Conservation (phyloP, 1,284 basidiomycete species). For the Ustilago sp. region DNA sequence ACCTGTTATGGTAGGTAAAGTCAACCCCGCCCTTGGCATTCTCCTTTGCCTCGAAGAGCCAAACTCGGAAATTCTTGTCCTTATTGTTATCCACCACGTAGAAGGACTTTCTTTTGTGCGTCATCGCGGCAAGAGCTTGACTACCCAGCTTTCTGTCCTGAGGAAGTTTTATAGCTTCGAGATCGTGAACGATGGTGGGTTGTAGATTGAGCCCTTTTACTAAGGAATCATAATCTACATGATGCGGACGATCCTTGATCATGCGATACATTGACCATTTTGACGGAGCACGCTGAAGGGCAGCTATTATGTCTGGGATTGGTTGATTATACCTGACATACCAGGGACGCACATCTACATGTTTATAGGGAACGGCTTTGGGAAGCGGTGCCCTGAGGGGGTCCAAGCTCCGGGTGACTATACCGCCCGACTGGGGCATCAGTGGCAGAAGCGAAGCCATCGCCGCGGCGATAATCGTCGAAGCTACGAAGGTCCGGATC, state of each 20-base stretch:
- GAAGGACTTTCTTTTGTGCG: constrained; percentile 2
- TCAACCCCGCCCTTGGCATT: background rate
- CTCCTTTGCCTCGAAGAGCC: constrained; percentile 1
- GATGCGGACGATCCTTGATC: constrained; percentile 1
- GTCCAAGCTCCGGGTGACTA: background rate
- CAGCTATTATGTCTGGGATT: background rate
- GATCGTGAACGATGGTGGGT: background rate
- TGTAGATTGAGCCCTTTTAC: background rate
- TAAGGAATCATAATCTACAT: background rate
- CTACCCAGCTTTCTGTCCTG: background rate
- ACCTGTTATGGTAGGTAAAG: constrained; percentile 9
- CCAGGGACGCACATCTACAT: background rate
- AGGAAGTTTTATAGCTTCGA: constrained; percentile 6
- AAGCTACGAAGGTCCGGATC: background rate
- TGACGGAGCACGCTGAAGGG: background rate
- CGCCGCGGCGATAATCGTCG: too few species aligned
- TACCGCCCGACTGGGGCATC: background rate
- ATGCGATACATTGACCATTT: constrained; percentile 7
- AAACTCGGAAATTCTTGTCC: constrained; percentile 6
- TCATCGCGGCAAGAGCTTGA: constrained; percentile 11
- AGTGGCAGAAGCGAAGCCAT: background rate
- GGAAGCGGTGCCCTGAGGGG: background rate
- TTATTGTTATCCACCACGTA: constrained; percentile 4
- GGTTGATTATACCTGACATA: background rate
- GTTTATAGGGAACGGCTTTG: background rate